Base-by-base conservation (phyloP, 73 alveolate species). In the Paramecium bursaria region DNA sequence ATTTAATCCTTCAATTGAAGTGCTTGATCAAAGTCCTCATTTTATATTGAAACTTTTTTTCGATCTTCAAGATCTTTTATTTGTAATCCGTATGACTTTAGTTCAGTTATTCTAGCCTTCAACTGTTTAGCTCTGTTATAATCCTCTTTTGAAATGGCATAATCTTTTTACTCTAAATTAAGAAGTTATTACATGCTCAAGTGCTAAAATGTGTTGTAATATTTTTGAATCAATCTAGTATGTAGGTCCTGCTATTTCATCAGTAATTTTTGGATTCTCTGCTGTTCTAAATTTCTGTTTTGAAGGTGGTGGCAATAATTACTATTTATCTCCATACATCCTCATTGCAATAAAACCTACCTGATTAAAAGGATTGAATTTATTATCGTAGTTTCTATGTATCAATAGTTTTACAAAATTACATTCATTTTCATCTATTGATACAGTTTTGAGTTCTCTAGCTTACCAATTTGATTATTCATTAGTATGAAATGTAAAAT, bases 371-470 rank as follows among this genome's bases (percentile, higher is more conserved):
- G 87, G 60, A 61, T 87, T 87, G 26, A 80, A 61, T 23, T 49
- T 80, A 30, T 87, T 87, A 17, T 87, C 90, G 61, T 61, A 85
- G 17, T 87, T 87, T 33, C 77, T 54, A 51, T 87, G 87, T 10
- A 87, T 44, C 10, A 80, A 75, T 7, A 87, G 74, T 53, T 87
- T 87, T 4, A 87, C 49, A 42, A 47, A 80, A 30, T 87, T 61
- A 17, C 90, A 50, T 50, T 48, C 54, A 33, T 48, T 14, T 30
- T 53, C 87, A 67, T 79, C 90, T 0, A 87, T 57, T 49, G 86
- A 75, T 1, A 87, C 75, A 7, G 91, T 87, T 77, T 87, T 87
- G 53, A 87, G 61, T 74, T 87, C 93, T 61, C 93, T 57, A 7
- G 91, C 88, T 67, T 87, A 42, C 46, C 47, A 77, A 17, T 79